Evolutionary conservation across 805 yeast species (phyloP), one percentile per base, ranked within the genome.

Genomic region (Lipomyces sp.): DNA sequence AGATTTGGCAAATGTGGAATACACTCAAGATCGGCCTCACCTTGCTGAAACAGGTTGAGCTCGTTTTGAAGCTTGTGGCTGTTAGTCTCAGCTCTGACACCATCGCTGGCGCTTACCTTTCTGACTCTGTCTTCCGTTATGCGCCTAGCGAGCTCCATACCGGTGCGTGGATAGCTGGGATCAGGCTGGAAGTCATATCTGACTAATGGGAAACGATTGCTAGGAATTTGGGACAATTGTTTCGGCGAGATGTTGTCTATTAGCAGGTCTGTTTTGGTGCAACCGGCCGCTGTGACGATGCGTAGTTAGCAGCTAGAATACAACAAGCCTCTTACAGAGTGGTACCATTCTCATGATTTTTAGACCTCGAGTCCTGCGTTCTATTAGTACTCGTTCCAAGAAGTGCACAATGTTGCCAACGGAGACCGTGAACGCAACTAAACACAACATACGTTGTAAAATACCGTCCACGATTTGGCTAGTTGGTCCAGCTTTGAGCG

Each of bases 401-500:
- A 37, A 37, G 10, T 37, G 39, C 39, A 5, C 24, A 24, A 24
- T 24, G 24, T 24, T 24, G 39, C 39, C 39, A 2, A 10, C 11
- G 39, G 13, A 4, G 24, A n/a, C 33, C 8, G 8, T 51, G 18
- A 8, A 15, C 24, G n/a, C 33, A 30, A 10, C 5, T 24, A 5
- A 15, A 4, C 6, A 15, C 48, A 6, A 15, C 51, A 2, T 30
- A 60, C 63, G 33, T 53, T 33, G 39, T 53, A 60, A 39, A 60
- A 60, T 18, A 29, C 29, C 60, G 29, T 39, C 63, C 63, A 60
- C 2, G 37, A 32, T 13, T 37, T 53, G n/a, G 59, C 59, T 13
- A 60, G 51, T 7, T 60, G 54, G 5, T 35, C 15, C 10, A 60
- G 24, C 3, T 29, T n/a, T 7, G 33, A n/a, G 24, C 32, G 10